Conservation (phyloP, 1,284 basidiomycete genomes). For the Sporisorium exsertum region DNA sequence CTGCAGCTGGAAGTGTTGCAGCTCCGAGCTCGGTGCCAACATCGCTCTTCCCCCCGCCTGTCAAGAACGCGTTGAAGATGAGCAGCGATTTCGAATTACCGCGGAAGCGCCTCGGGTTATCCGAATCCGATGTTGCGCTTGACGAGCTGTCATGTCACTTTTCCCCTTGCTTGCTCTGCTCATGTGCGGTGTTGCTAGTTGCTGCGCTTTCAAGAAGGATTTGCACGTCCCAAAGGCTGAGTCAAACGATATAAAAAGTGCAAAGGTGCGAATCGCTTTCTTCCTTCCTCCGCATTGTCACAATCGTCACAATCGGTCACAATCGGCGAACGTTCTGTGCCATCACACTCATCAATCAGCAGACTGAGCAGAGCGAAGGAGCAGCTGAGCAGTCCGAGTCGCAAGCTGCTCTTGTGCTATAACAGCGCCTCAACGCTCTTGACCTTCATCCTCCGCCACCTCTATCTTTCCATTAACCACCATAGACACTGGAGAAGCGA, state of each 20-base stretch:
- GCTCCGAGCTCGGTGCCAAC: neutral
- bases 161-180: too few species aligned
- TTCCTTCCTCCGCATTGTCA: neutral
- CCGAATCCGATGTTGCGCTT: neutral
- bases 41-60: neutral
- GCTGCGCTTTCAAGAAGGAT: neutral
- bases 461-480: neutral
- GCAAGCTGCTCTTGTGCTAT: neutral
- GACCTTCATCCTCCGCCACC: neutral
- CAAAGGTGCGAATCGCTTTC: neutral
- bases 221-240: neutral
- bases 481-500: neutral
- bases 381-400: neutral
- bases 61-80: neutral
- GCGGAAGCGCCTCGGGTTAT: too few species aligned
- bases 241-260: neutral
- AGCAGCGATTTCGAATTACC: too few species aligned
- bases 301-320: neutral
- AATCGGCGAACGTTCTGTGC: neutral
- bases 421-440: neutral
- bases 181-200: neutral
- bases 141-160: neutral
- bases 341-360: neutral
- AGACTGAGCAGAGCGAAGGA: neutral
- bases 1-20: neutral